Conservation (phyloP, 139 green algal species). For the Limnomonas spitsbergensis region DNA sequence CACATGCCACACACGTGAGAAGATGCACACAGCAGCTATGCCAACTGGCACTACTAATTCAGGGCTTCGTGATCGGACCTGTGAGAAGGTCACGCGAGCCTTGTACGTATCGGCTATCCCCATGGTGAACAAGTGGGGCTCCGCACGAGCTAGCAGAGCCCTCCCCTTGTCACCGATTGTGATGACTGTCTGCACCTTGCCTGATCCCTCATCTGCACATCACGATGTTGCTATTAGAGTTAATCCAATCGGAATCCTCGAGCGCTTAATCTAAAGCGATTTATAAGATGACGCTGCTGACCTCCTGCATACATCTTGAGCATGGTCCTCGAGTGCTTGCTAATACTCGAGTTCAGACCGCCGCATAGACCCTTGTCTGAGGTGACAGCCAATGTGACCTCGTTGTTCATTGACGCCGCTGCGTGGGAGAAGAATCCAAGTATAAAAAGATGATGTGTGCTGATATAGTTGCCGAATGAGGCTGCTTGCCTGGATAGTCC, state of each 20-base stretch:
- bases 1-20: no score
- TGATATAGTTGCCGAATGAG: no score
- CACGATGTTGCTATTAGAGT: neutral
- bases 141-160: slow-evolving; percentile 73
- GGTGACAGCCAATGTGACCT: slow-evolving; percentile 81
- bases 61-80: slow-evolving; percentile 21
- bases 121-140: slow-evolving; percentile 38
- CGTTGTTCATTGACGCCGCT: slow-evolving; percentile 45
- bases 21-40: no score
- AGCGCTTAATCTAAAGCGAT: neutral
- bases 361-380: slow-evolving; percentile 95
- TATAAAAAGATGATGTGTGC: no score
- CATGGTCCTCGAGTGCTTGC: slow-evolving; percentile 78
- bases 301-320: slow-evolving; percentile 41
- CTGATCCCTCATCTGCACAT: slow-evolving; percentile 10
- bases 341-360: slow-evolving; percentile 93
- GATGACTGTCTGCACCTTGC: slow-evolving; percentile 37
- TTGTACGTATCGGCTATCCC: slow-evolving; percentile 56
- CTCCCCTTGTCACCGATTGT: slow-evolving; percentile 92
- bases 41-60: no score
- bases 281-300: slow-evolving; percentile 1
- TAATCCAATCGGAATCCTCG: no score
- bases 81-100: slow-evolving; percentile 39
- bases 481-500: slow-evolving; percentile 77
- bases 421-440: slow-evolving; percentile 11